Base-by-base conservation (phyloP, 164 flowering plant genomes). In the Vitis cinerea region DNA sequence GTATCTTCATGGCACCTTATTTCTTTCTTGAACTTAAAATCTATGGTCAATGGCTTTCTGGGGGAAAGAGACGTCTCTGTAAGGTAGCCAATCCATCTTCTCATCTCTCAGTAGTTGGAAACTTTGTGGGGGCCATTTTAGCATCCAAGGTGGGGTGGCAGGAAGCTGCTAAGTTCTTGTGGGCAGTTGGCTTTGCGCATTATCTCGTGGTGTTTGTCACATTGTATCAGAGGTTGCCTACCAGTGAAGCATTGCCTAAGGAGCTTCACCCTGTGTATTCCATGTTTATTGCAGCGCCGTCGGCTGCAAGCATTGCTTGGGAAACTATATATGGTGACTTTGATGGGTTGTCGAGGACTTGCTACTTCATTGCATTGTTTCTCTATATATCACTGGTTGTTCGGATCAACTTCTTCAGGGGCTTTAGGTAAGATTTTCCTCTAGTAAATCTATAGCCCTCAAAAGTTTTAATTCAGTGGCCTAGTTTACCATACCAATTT, bases 211-310 rank as follows among this genome's bases (percentile, higher is more conserved):
- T 96, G 61, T 93, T 96, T 74, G 99, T 93, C 63, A 93, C 99
- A 0, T 60, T 96, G 74, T 96, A 93, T 69, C 99, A 96, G 68
- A 83, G 99, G 69, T 73, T 96, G 80, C 97, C 97, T 0, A 89
- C 98, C 6, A 96, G 92, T 55, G 95, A 90, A 56, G 88, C 92
- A 0, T 64, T 96, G 84, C 99, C 99, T 1, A 91, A 92, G 80
- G 99, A 96, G 78, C 76, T 96, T 8, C 99, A 96, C 76, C 99
- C 99, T 11, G 99, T 93, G 10, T 96, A 90, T 66, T 96, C 93
- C 6, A 91, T 93, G 98, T 96, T 96, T 73, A 92, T 96, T 15
- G 97, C 99, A 1, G 88, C 99, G 4, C 99, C 98, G 1, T 83
- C 95, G 0, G 94, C 97, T 5, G 99, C 99, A 8, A 89, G 97